Evolutionary conservation across 2,329 filamentous ascomycete species (phyloP).

Genomic region (Aureobasidium pullulans): DNA sequence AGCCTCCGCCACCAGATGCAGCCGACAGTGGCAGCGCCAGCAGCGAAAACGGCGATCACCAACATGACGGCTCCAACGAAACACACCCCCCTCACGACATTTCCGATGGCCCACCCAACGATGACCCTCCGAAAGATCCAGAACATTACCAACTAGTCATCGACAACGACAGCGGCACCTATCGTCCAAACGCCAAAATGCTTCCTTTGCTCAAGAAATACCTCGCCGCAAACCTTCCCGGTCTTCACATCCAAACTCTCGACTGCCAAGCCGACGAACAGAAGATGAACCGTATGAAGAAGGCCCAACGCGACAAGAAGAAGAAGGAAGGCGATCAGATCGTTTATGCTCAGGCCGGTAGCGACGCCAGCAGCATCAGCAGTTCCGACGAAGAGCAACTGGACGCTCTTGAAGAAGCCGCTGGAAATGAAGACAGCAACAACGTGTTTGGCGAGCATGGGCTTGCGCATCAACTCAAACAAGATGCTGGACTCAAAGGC

Average conservation of each 20-base stretch:
- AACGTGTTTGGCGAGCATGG: background rate
- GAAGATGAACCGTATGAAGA: constrained; percentile 65
- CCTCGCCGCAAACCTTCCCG: constrained; percentile 65
- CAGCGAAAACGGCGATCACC: constrained; percentile 20
- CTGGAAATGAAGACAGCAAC: background rate
- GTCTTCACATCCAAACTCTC: constrained; percentile 64
- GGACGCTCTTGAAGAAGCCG: constrained; percentile 27
- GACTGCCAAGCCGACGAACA: constrained; percentile 68
- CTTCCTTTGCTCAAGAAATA: constrained; percentile 66
- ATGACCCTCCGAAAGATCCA: constrained; percentile 45
- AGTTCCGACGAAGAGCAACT: constrained; percentile 54
- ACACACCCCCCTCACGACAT: constrained; percentile 45
- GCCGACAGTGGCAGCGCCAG: constrained; percentile 34
- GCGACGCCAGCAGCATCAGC: constrained; percentile 38
- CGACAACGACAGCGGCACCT: constrained; percentile 92
- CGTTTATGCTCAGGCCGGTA: constrained; percentile 47
- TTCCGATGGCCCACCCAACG: constrained; percentile 37
- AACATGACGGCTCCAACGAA: constrained; percentile 8
- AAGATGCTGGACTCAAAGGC: constrained; percentile 10
- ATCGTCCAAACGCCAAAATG: constrained; percentile 72
- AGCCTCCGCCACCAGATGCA: constrained; percentile 35
- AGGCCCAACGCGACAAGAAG: constrained; percentile 66
- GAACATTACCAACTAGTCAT: constrained; percentile 75
- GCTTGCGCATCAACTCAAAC: constrained; percentile 11
- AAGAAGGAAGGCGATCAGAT: constrained; percentile 50